phyloP scores from a whole-genome alignment of 768 basidiomycete species.

The Kwoniella heveanensis region DNA sequence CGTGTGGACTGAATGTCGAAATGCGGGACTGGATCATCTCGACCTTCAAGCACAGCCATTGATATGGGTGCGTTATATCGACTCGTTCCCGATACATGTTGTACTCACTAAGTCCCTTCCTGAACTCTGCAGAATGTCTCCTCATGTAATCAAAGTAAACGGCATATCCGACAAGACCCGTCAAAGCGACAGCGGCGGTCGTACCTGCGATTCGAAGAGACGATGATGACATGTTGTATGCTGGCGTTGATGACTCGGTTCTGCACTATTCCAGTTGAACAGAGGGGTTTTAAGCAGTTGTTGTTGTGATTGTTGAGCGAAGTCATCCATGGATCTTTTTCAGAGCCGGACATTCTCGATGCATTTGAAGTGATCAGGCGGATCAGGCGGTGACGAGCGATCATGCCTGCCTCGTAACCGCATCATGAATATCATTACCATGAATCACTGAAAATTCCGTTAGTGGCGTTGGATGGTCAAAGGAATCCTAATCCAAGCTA shows the following conservation, averaged over 20 bases:
- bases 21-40: no score
- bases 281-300: no score
- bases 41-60: no score
- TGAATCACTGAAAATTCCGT: background rate
- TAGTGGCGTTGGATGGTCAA: no score
- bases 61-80: no score
- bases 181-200: conserved; percentile 48
- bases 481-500: no score
- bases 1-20: no score
- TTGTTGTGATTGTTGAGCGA: conserved; percentile 3
- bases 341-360: background rate
- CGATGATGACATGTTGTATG: conserved; percentile 20
- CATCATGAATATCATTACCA: no score
- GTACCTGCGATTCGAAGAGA: conserved; percentile 38
- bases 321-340: background rate
- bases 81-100: background rate
- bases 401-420: background rate
- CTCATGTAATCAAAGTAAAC: conserved; percentile 94
- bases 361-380: background rate
- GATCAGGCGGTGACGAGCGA: conserved; percentile 2
- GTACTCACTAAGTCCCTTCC: conserved; percentile 79
- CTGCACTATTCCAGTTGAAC: no score
- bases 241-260: no score
- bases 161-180: conserved; percentile 69
- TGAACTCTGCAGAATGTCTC: conserved; percentile 80